These are phyloP conservation scores for Porcisia hertigi DNA, from an alignment of 208 protist species.

Conservation along the genomic window DNA sequence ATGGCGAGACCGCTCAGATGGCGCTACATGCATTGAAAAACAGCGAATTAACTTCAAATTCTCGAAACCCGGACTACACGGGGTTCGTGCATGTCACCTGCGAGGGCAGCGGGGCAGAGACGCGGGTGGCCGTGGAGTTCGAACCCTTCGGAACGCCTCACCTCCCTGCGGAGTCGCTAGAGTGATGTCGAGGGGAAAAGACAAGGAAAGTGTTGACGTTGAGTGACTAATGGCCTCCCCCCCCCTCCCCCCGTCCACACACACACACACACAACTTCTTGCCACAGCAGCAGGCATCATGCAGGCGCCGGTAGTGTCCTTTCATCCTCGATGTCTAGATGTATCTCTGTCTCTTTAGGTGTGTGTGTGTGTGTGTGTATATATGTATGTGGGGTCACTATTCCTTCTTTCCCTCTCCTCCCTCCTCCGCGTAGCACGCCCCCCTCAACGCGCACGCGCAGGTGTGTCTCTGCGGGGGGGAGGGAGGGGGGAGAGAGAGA, in stretches of 20 bases:
- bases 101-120: conserved; percentile 11
- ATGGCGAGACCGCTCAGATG: conserved; percentile 39
- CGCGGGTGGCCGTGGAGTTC: conserved; percentile 15
- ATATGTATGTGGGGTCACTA: neutral
- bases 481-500: no score
- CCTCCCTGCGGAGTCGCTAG: conserved; percentile 16
- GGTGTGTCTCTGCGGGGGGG: neutral
- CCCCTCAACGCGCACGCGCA: neutral
- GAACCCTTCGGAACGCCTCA: conserved; percentile 30
- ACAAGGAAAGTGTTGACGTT: neutral
- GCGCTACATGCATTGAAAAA: conserved; percentile 31
- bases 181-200: conserved; percentile 8
- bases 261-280: neutral
- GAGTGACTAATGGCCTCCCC: neutral
- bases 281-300: neutral
- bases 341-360: neutral
- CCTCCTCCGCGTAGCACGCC: neutral
- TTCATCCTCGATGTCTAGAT: no score
- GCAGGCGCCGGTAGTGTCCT: neutral
- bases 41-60: neutral
- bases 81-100: conserved; percentile 26
- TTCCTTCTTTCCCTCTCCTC: neutral
- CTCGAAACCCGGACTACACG: conserved; percentile 31
- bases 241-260: neutral
- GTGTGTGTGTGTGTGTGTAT: neutral